Base-by-base conservation (phyloP, 345 rosid genomes). In the Ceriops decandra region DNA sequence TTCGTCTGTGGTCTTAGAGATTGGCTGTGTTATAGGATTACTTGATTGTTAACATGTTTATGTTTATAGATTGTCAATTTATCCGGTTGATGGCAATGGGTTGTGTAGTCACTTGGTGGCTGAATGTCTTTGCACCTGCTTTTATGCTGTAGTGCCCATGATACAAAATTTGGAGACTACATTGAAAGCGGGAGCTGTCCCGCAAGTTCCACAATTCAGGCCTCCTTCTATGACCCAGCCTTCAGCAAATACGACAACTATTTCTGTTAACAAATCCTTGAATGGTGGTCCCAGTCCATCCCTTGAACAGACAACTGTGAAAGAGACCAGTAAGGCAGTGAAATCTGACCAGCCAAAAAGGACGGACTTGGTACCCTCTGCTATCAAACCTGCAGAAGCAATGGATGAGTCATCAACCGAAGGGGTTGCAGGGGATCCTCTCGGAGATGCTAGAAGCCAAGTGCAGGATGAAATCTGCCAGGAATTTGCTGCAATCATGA, bases 401-500 rank as follows among this genome's bases (percentile, higher is more conserved):
- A 53, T 58, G 67, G 77, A 71, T 71, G 81, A 74, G 68, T n/a
- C 46, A 9, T 10, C 63, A 4, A 68, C 4, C 17, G 57, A 64
- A 1, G 72, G 81, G 32, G 73, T 72, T 13, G 68, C 66, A 0
- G 74, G 47, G 33, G 99, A 90, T 28, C 88, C 86, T 9, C 82
- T 91, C 9, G 98, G 96, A 54, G 83, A 80, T 74, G 95, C 95
- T 8, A 77, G 97, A 69, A 77, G 72, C 82, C 88, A 87, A 78
- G 90, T 95, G 79, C 99, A 91, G 72, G 95, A 95, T 62, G 99
- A 95, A 84, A 95, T 95, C 4, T 68, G 72, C 31, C 79, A 81
- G 3, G 99, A 95, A 72, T 95, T 91, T 72, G 82, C 86, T 2
- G 86, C 87, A 17, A 76, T 95, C 64, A 95, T 95, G 99, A 96